Conservation (phyloP, 805 yeast species). For the Citeromyces nyonsensis region DNA sequence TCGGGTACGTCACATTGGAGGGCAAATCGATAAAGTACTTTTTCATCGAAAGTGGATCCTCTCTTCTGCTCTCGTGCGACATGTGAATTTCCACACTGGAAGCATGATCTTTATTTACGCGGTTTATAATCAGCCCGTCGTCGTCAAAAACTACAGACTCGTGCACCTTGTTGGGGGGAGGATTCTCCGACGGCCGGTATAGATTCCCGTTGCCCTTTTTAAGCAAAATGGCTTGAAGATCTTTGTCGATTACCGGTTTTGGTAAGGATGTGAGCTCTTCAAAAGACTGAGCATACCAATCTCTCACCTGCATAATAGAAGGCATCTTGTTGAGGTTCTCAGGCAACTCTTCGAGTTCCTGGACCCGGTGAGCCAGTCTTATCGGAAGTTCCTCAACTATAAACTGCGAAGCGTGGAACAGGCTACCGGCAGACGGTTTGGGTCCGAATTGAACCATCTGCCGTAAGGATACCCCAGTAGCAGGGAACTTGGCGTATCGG, state of each 20-base stretch:
- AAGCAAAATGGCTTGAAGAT: constrained; percentile 20
- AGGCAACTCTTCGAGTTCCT: constrained; percentile 72
- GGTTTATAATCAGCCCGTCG: constrained; percentile 26
- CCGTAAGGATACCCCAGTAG: constrained; percentile 69
- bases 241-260: constrained; percentile 33
- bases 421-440: constrained; percentile 59
- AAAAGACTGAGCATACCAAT: constrained; percentile 88
- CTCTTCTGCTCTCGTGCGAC: neutral
- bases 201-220: constrained; percentile 4
- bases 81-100: constrained; percentile 5
- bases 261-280: constrained; percentile 61
- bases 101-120: constrained; percentile 1
- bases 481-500: constrained; percentile 58
- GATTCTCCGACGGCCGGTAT: constrained; percentile 2
- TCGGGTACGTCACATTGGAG: constrained; percentile 46
- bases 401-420: constrained; percentile 74
- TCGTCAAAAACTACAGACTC: constrained; percentile 17
- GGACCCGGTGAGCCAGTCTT: constrained; percentile 71
- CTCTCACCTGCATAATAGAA: constrained; percentile 57
- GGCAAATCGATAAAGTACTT: constrained; percentile 39
- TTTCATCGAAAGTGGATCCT: constrained; percentile 3
- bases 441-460: constrained; percentile 91
- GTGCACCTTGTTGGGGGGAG: neutral
- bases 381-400: constrained; percentile 80
- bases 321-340: constrained; percentile 60